A percentile compares a stretch with the other conserved stretches of the same genome.
phyloP scores from a whole-genome alignment of 257 asterid species.

The Solanum pimpinellifolium region DNA sequence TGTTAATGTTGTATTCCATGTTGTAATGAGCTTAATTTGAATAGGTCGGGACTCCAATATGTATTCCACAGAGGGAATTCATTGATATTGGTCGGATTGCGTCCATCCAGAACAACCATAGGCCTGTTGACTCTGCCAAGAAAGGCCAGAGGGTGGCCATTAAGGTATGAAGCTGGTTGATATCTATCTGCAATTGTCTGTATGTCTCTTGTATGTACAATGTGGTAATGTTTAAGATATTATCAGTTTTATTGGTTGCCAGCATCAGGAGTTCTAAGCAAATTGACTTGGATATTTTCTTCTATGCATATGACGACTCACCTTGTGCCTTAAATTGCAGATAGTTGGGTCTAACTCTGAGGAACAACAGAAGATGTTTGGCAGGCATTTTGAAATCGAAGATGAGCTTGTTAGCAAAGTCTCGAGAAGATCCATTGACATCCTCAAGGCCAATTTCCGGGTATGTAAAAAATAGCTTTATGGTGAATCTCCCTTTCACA shows the following conservation, averaged over 20 bases:
- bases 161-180: constrained; percentile 46
- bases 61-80: constrained; percentile 49
- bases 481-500: neutral
- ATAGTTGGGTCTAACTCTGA: constrained; percentile 69
- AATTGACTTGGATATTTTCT: constrained; percentile 9
- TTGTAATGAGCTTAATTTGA: constrained; percentile 43
- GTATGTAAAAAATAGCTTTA: constrained; percentile 14
- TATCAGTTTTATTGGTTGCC: neutral
- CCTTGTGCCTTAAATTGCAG: constrained; percentile 16
- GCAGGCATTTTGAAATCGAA: constrained; percentile 86
- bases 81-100: constrained; percentile 84
- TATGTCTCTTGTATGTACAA: neutral
- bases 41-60: constrained; percentile 11
- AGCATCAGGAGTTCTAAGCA: neutral
- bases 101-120: constrained; percentile 79
- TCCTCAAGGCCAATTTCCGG: constrained; percentile 76
- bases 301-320: neutral
- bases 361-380: constrained; percentile 89
- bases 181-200: neutral
- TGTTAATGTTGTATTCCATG: neutral
- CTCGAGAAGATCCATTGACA: constrained; percentile 73
- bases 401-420: constrained; percentile 94
- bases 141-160: constrained; percentile 87
- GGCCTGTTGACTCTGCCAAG: constrained; percentile 80
- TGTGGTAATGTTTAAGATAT: neutral